A percentile compares a stretch with the other conserved stretches of the same genome.
Conservation (phyloP, 306 rosid species). For the Vachellia collinsii region DNA sequence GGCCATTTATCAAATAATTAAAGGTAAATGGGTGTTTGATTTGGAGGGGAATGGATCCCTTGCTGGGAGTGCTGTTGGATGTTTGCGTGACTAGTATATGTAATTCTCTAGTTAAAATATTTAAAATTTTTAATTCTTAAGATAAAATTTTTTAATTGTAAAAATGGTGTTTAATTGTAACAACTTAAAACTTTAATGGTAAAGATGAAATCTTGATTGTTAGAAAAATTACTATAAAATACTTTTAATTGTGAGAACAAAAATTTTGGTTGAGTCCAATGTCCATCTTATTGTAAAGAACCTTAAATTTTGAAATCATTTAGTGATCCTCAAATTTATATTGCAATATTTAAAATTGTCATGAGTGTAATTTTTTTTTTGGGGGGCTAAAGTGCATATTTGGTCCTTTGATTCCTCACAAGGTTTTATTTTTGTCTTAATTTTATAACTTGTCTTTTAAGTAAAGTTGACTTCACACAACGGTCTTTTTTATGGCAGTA, state of each 20-base stretch:
- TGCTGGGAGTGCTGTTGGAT: not conserved
- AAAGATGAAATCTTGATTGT: not conserved
- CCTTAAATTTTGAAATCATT: not conserved
- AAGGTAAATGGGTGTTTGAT: slow-evolving; percentile 11
- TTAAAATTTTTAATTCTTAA: not conserved
- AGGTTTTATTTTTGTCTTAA: not conserved
- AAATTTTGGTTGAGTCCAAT: not conserved
- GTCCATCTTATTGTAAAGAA: not conserved
- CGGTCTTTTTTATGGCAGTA: no score
- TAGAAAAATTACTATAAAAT: not conserved
- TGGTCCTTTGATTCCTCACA: not conserved
- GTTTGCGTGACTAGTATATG: not conserved
- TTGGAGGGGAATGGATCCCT: slow-evolving; percentile 4
- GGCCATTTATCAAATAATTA: slow-evolving; percentile 30
- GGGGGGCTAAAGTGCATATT: not conserved
- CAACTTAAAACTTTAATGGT: not conserved
- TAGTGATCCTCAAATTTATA: not conserved
- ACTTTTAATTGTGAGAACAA: not conserved
- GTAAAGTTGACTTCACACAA: not conserved
- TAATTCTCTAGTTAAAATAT: not conserved
- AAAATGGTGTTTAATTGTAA: no score
- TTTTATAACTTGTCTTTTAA: not conserved
- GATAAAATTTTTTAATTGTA: not conserved
- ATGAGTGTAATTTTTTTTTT: not conserved
- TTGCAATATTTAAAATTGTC: not conserved